These are phyloP conservation scores for Calonectria naviculata DNA, from an alignment of 2,329 filamentous ascomycete genomes.

Conservation along the genomic window DNA sequence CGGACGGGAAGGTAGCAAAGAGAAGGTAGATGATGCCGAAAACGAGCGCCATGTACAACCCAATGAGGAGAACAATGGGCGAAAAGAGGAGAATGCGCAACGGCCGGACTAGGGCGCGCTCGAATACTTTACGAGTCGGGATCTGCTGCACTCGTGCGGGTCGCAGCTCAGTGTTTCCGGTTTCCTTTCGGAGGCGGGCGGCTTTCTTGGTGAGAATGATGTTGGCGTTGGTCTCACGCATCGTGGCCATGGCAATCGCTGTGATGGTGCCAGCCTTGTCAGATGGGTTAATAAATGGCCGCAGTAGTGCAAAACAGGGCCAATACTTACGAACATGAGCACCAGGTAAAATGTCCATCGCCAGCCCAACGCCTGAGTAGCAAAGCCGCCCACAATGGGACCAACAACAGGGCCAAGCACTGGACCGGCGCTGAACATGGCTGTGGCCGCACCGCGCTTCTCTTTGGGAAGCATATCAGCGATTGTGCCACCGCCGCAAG, in stretches of 20 bases:
- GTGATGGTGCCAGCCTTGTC: neutral
- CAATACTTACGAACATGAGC: neutral
- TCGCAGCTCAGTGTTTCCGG: conserved; percentile 29
- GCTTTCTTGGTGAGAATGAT: conserved; percentile 22
- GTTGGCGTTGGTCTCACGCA: conserved; percentile 42
- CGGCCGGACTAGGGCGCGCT: conserved; percentile 52
- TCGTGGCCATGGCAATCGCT: conserved; percentile 19
- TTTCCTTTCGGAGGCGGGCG: conserved; percentile 13
- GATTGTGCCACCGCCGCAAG: conserved; percentile 29
- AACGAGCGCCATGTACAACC: conserved; percentile 48
- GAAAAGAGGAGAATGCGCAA: conserved; percentile 62
- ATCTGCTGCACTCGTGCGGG: conserved; percentile 20
- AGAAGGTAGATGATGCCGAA: conserved; percentile 51
- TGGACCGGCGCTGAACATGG: conserved; percentile 70
- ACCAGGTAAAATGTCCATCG: conserved; percentile 53
- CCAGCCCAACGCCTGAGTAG: conserved; percentile 59
- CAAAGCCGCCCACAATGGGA: conserved; percentile 54
- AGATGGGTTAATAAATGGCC: neutral
- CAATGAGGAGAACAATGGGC: conserved; percentile 61
- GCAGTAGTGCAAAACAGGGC: too few relatives aligned
- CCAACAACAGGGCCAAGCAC: conserved; percentile 62
- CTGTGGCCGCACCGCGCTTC: conserved; percentile 68
- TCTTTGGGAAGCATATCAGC: conserved; percentile 26
- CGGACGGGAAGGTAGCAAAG: conserved; percentile 46
- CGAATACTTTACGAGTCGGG: conserved; percentile 30